Percentiles rank a stretch among this genome's conserved stretches.
These are phyloP conservation scores for Xylariaceae sp. DNA, from an alignment of 2,329 filamentous ascomycete species.

Conservation along the genomic window DNA sequence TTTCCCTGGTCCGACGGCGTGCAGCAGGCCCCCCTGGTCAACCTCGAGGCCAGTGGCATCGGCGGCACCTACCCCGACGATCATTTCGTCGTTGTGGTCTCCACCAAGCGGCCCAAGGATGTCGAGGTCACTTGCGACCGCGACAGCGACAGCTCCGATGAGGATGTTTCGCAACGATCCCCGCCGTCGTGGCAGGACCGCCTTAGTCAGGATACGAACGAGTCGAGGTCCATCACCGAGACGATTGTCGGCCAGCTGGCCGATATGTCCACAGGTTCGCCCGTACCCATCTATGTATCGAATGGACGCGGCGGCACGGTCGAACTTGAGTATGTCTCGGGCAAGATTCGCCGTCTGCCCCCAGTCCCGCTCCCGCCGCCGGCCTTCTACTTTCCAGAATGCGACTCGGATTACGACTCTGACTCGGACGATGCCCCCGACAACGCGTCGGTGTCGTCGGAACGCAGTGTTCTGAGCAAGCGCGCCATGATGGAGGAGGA, in stretches of 20 bases:
- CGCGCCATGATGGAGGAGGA: slow-evolving; percentile 45
- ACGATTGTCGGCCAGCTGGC: slow-evolving; percentile 35
- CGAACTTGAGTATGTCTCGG: slow-evolving; percentile 39
- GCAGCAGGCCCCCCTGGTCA: slow-evolving; percentile 30
- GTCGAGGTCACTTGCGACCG: slow-evolving; percentile 1
- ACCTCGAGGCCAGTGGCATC: slow-evolving; percentile 50
- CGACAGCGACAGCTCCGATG: slow-evolving; percentile 5
- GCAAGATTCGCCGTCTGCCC: slow-evolving; percentile 33
- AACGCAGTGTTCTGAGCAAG: slow-evolving; percentile 12
- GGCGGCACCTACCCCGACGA: slow-evolving; percentile 56
- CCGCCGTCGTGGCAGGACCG: background rate
- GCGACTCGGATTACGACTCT: slow-evolving; percentile 27
- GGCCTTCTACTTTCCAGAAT: slow-evolving; percentile 41
- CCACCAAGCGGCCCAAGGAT: slow-evolving; percentile 35
- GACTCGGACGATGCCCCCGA: slow-evolving; percentile 10
- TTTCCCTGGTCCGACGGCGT: slow-evolving; percentile 38
- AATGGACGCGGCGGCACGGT: slow-evolving; percentile 14
- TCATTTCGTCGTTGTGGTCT: slow-evolving; percentile 52
- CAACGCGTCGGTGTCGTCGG: slow-evolving; percentile 10
- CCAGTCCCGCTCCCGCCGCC: slow-evolving; percentile 46
- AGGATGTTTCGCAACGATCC: slow-evolving; percentile 1
- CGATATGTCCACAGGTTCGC: slow-evolving; percentile 33
- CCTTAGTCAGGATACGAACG: slow-evolving; percentile 3
- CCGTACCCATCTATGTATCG: slow-evolving; percentile 11
- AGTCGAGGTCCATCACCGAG: slow-evolving; percentile 28